phyloP scores from a whole-genome alignment of 2,329 filamentous ascomycete species.

The Pseudocercospora crystallina region DNA sequence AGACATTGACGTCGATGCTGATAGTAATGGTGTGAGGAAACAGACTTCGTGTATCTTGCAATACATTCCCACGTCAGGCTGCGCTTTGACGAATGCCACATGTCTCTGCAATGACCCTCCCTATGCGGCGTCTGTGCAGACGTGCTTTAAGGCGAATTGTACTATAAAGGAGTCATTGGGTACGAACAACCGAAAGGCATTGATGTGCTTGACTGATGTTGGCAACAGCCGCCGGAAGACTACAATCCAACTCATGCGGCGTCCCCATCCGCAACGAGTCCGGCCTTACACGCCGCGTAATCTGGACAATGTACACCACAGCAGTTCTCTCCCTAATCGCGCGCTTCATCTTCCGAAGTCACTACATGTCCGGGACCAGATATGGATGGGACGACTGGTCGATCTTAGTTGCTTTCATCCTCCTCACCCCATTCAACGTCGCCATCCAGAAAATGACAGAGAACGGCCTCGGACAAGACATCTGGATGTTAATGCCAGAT shows the following conservation, averaged over 20 bases:
- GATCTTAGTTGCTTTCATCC: slow-evolving; percentile 1
- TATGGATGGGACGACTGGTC: slow-evolving; percentile 8
- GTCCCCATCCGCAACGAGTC: not conserved
- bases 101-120: slow-evolving; percentile 1
- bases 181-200: not conserved
- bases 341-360: slow-evolving; percentile 8
- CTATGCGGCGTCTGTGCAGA: slow-evolving; percentile 2
- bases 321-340: not conserved
- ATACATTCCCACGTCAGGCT: slow-evolving; percentile 6
- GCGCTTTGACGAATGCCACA: slow-evolving; percentile 14
- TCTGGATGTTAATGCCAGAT: slow-evolving; percentile 7
- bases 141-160: slow-evolving; percentile 10
- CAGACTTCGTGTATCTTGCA: slow-evolving; percentile 9
- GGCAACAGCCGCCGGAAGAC: slow-evolving; percentile 2
- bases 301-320: slow-evolving; percentile 5
- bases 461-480: slow-evolving; percentile 5
- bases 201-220: not conserved
- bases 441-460: slow-evolving; percentile 4
- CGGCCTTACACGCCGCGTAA: slow-evolving; percentile 1
- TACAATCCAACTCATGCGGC: slow-evolving; percentile 7
- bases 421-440: slow-evolving; percentile 5
- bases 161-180: slow-evolving; percentile 8
- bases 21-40: too few relatives aligned
- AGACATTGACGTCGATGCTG: not conserved
- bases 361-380: slow-evolving; percentile 1